These are phyloP conservation scores for Caulochytrium protostelioides DNA, from an alignment of 371 early-diverging fungal genomes.

Conservation along the genomic window DNA sequence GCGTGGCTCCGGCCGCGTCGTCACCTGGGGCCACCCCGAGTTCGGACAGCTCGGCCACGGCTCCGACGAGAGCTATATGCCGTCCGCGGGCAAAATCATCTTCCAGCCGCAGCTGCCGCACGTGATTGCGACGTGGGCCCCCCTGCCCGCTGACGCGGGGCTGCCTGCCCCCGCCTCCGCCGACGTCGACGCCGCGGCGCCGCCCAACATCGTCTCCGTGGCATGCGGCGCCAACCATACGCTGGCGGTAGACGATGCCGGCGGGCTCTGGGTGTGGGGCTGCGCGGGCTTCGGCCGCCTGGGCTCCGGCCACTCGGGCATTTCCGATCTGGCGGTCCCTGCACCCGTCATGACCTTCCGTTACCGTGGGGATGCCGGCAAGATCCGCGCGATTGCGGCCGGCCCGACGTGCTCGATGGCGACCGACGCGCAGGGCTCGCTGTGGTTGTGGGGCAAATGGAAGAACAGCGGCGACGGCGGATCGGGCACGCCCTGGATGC, in stretches of 20 bases:
- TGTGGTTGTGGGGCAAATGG: conserved; percentile 26
- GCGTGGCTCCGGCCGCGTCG: conserved; percentile 12
- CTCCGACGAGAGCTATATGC: conserved; percentile 17
- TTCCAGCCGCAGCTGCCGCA: conserved; percentile 14
- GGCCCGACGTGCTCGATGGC: conserved; percentile 24
- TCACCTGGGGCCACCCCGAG: conserved; percentile 23
- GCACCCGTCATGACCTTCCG: conserved; percentile 15
- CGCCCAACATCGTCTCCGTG: conserved; percentile 13
- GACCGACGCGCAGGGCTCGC: conserved; percentile 14
- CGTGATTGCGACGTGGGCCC: background rate
- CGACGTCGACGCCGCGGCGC: conserved; percentile 9
- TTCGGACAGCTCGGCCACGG: conserved; percentile 25
- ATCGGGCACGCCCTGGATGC: conserved; percentile 25
- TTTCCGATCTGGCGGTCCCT: conserved; percentile 16
- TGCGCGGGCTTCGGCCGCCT: conserved; percentile 33
- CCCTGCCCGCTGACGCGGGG: background rate
- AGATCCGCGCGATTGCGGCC: conserved; percentile 14
- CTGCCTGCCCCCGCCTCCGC: conserved; percentile 3
- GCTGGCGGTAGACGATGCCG: conserved; percentile 20
- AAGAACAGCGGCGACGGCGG: conserved; percentile 26
- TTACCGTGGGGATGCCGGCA: conserved; percentile 9
- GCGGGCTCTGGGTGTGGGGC: conserved; percentile 30
- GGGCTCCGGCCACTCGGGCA: conserved; percentile 20
- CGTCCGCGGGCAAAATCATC: conserved; percentile 15
- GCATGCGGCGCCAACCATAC: conserved; percentile 34